Evolutionary conservation across 1,284 basidiomycete species (phyloP).

Genomic region (Meira nashicola): DNA sequence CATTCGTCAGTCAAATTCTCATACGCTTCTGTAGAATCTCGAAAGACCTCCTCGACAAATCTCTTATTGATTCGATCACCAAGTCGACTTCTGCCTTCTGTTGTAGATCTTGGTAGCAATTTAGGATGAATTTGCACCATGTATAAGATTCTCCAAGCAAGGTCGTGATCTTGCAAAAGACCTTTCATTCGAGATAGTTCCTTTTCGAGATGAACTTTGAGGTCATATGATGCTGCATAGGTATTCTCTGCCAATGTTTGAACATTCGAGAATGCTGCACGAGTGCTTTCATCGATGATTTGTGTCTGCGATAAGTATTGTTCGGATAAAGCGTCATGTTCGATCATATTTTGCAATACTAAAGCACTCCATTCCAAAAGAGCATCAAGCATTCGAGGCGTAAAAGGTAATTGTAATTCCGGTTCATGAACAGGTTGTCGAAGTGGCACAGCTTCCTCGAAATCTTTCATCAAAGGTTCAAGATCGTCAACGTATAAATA

Average conservation of each 20-base stretch:
- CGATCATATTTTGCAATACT: conserved; percentile 13
- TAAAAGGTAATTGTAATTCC: conserved; percentile 30
- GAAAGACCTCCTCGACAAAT: conserved; percentile 39
- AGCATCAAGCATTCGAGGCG: conserved; percentile 33
- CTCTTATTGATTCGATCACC: conserved; percentile 39
- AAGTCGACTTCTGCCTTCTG: conserved; percentile 21
- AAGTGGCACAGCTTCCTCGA: conserved; percentile 28
- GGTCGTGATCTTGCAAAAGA: conserved; percentile 39
- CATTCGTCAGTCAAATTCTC: conserved; percentile 28
- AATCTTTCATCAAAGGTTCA: conserved; percentile 32
- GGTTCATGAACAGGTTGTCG: conserved; percentile 17
- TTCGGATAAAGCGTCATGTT: conserved; percentile 12
- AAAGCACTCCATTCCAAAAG: conserved; percentile 34
- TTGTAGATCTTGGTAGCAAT: conserved; percentile 23
- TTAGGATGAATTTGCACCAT: conserved; percentile 40
- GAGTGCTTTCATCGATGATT: conserved; percentile 35
- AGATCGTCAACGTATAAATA: conserved; percentile 40
- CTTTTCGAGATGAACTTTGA: not conserved
- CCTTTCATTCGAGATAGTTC: conserved; percentile 42
- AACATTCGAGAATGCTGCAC: conserved; percentile 44
- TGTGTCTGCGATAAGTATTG: conserved; percentile 25
- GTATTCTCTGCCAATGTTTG: conserved; percentile 26
- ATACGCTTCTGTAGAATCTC: conserved; percentile 31
- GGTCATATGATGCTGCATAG: conserved; percentile 1
- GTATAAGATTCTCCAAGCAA: conserved; percentile 35